A percentile compares a stretch with the other conserved stretches of the same genome.
phyloP scores from a whole-genome alignment of 306 rosid species.

The Echinosophora koreensis region DNA sequence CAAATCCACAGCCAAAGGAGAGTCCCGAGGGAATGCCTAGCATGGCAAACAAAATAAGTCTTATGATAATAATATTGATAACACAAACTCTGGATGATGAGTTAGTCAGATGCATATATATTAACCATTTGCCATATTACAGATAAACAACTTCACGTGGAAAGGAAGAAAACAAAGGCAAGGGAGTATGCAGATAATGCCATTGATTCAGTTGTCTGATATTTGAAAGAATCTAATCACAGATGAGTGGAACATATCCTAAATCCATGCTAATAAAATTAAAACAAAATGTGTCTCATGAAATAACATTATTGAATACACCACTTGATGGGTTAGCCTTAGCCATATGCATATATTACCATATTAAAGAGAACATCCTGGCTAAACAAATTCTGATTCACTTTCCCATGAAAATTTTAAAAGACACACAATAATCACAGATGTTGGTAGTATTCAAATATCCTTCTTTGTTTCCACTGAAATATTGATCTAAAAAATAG shows the following conservation, averaged over 20 bases:
- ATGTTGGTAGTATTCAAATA: background rate
- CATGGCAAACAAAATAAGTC: slow-evolving; percentile 33
- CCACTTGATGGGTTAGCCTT: slow-evolving; percentile 4
- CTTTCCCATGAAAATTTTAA: background rate
- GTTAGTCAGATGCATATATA: background rate
- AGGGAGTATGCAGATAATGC: slow-evolving; percentile 26
- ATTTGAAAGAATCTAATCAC: slow-evolving; percentile 32
- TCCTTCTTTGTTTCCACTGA: slow-evolving; percentile 5
- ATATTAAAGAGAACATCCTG: slow-evolving; percentile 5
- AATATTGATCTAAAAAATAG: slow-evolving; percentile 28
- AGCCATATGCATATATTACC: slow-evolving; percentile 26
- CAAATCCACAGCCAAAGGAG: slow-evolving; percentile 87
- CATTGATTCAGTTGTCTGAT: background rate
- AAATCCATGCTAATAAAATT: slow-evolving; percentile 16
- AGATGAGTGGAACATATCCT: slow-evolving; percentile 4
- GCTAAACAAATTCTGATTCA: slow-evolving; percentile 19
- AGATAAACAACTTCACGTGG: slow-evolving; percentile 1
- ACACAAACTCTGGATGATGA: slow-evolving; percentile 17
- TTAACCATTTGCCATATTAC: slow-evolving; percentile 19
- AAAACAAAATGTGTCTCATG: slow-evolving; percentile 17
- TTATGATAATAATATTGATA: background rate
- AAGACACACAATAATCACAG: slow-evolving; percentile 6
- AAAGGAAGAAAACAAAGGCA: slow-evolving; percentile 26
- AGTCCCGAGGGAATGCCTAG: slow-evolving; percentile 93
- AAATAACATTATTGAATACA: slow-evolving; percentile 5